Evolutionary conservation across 257 asterid genomes (phyloP), one percentile per base, ranked within the genome.

Genomic region (Striga asiatica): DNA sequence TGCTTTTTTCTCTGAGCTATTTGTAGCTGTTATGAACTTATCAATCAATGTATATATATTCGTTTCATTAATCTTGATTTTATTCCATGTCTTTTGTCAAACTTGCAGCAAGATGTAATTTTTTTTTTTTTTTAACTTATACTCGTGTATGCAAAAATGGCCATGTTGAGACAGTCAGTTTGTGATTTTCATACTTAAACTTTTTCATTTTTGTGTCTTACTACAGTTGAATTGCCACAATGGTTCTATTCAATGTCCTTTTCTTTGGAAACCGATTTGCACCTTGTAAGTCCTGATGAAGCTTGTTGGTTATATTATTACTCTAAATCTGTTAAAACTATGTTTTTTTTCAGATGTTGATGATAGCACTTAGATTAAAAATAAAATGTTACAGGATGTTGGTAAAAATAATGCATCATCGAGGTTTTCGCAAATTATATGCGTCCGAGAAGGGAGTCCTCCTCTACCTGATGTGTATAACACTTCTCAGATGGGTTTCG

Each of bases 401-500:
- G 60, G 46, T 58, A 70, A 64, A 41, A 73, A 66, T 34, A 79
- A 71, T 55, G 74, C 67, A 42, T 66, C 85, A 17, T 60, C 29
- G 51, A 71, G 76, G 70, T 75, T 79, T 68, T 48, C 73, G 49
- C 96, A 94, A 7, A 81, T 92, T 62, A 71, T 92, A 65, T 92
- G 99, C 77, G 68, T 88, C 60, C 81, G 99, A 54, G 85, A 88
- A 75, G 99, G 99, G 61, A 81, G 97, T 66, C 97, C 92, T 31
- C 95, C 99, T 66, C 61, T 92, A 60, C 99, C 99, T 19, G 99
- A 92, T 69, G 81, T 78, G 64, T 57, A 88, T 69, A 77, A 81
- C 67, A 68, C 80, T 57, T 76, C 94, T 71, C 62, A 21, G 57
- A 65, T 84, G 22, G 88, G 94, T 52, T 70, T 84, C 65, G 94